These are phyloP conservation scores for Suillus subaureus DNA, from an alignment of 768 basidiomycete species.

Conservation along the genomic window DNA sequence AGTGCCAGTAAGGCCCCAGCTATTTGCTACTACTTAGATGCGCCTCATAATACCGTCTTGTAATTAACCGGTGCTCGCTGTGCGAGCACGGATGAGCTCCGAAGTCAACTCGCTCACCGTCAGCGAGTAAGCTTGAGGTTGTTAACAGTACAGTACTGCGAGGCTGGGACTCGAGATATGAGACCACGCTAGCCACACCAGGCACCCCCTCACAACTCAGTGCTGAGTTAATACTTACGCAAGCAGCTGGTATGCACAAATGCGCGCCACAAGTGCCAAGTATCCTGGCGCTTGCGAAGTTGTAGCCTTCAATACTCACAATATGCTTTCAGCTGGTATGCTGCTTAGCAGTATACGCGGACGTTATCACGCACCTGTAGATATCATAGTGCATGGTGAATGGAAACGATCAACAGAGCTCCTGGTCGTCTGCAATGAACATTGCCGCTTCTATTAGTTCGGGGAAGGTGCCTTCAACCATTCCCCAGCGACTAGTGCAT, in stretches of 20 bases:
- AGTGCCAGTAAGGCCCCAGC: neutral
- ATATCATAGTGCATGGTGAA: neutral
- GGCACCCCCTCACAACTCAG: neutral
- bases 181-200: neutral
- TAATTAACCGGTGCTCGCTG: neutral
- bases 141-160: neutral
- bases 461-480: conserved; percentile 37
- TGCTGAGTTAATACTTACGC: neutral
- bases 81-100: neutral
- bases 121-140: neutral
- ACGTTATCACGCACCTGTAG: neutral
- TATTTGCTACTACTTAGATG: neutral
- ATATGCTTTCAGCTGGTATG: neutral
- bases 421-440: neutral
- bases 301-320: neutral
- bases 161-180: neutral
- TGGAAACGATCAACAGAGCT: neutral
- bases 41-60: neutral
- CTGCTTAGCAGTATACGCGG: neutral
- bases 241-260: neutral
- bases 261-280: neutral
- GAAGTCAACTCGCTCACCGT: neutral
- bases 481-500: conserved; percentile 41
- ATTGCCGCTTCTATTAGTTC: neutral
- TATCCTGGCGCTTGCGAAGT: neutral